A percentile compares a stretch with the other conserved stretches of the same genome.
Evolutionary conservation across 1,284 basidiomycete species (phyloP).

Genomic region (Wallemia ichthyophaga): DNA sequence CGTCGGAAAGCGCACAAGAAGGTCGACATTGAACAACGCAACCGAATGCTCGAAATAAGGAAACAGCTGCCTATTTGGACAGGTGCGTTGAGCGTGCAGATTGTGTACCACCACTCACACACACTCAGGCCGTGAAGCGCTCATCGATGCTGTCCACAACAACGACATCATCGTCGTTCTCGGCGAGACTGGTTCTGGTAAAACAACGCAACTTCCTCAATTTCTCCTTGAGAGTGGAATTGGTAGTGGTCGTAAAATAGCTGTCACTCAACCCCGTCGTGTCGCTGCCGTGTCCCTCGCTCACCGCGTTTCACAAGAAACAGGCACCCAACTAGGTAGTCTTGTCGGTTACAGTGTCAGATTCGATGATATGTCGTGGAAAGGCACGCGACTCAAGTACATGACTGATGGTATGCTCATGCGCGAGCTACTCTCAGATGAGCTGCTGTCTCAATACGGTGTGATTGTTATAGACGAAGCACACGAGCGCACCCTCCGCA

Average conservation of each 20-base stretch:
- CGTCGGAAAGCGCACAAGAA: neutral
- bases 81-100: neutral
- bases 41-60: neutral
- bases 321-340: slow-evolving; percentile 33
- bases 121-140: slow-evolving; percentile 32
- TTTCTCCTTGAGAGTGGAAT: slow-evolving; percentile 42
- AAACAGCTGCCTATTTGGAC: neutral
- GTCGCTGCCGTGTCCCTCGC: slow-evolving; percentile 86
- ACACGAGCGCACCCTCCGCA: slow-evolving; percentile 79
- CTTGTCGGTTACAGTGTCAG: slow-evolving; percentile 81
- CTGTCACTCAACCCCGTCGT: slow-evolving; percentile 56
- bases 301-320: slow-evolving; percentile 57
- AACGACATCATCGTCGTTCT: slow-evolving; percentile 74
- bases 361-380: slow-evolving; percentile 53
- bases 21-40: neutral
- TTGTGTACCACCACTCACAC: neutral
- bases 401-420: slow-evolving; percentile 91
- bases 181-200: slow-evolving; percentile 91
- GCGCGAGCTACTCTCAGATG: slow-evolving; percentile 52
- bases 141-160: slow-evolving; percentile 37
- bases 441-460: slow-evolving; percentile 51
- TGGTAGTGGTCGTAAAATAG: slow-evolving; percentile 9
- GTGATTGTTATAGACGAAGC: slow-evolving; percentile 86
- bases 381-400: slow-evolving; percentile 61
- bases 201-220: slow-evolving; percentile 86